Conservation (phyloP, 345 rosid genomes). For the Eucalyptus regnans region DNA sequence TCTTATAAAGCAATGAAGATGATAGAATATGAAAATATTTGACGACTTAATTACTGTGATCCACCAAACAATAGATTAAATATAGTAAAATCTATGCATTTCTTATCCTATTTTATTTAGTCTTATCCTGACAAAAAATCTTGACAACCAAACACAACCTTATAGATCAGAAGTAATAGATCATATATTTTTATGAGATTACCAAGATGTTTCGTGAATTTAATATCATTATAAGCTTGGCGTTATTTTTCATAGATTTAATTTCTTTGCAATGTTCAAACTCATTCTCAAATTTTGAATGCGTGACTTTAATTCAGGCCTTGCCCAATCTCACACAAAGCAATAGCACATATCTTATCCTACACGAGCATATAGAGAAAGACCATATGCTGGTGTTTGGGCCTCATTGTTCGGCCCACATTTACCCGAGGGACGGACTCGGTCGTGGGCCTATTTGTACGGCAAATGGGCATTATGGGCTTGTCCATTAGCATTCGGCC, state of each 20-base stretch:
- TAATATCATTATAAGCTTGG: neutral
- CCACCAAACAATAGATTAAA: rapidly evolving
- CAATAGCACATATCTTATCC: neutral
- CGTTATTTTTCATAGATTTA: neutral
- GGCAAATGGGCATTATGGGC: neutral
- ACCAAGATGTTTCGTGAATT: neutral
- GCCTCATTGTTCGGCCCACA: neutral
- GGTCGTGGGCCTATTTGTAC: neutral
- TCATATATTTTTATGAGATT: neutral
- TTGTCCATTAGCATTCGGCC: neutral
- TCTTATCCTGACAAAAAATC: neutral
- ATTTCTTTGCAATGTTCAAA: neutral
- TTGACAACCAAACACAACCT: rapidly evolving
- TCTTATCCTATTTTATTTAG: neutral
- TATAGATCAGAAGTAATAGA: neutral
- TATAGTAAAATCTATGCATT: neutral
- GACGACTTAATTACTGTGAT: rapidly evolving
- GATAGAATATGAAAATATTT: neutral
- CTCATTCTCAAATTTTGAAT: neutral
- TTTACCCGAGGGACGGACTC: neutral
- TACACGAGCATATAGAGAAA: neutral
- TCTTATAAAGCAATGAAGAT: neutral
- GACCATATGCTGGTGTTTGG: neutral
- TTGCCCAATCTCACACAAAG: neutral
- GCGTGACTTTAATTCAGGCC: neutral